A percentile compares a stretch with the other conserved stretches of the same genome.
phyloP scores from a whole-genome alignment of 2,329 filamentous ascomycete genomes.

The Epichloe amarillans region DNA sequence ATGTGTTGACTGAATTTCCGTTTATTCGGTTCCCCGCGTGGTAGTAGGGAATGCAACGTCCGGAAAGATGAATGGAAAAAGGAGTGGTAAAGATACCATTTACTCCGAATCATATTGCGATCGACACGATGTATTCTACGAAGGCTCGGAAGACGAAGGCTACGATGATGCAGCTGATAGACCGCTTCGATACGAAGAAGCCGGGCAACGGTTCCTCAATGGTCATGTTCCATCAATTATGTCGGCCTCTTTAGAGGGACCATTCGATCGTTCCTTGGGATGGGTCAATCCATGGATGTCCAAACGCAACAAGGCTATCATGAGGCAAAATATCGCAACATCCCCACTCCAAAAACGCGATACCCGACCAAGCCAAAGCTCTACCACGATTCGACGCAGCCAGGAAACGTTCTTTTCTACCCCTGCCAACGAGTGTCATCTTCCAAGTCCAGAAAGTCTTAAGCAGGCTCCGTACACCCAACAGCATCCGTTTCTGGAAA shows the following conservation, averaged over 20 bases:
- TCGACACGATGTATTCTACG: conserved; percentile 35
- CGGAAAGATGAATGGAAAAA: conserved; percentile 4
- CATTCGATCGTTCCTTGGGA: conserved; percentile 32
- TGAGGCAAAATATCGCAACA: neutral
- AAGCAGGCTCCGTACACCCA: conserved; percentile 19
- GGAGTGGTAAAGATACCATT: conserved; percentile 21
- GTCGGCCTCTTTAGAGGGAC: conserved; percentile 48
- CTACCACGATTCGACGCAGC: neutral
- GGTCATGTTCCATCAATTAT: conserved; percentile 43
- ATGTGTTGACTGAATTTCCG: neutral
- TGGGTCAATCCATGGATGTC: conserved; percentile 22
- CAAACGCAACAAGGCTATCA: neutral
- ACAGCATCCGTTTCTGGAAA: conserved; percentile 17
- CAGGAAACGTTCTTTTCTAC: conserved; percentile 7
- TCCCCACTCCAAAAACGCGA: neutral
- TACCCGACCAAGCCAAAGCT: conserved; percentile 4
- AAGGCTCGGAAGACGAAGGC: conserved; percentile 44
- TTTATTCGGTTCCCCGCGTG: neutral
- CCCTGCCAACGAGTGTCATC: conserved; percentile 20
- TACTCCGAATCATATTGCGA: conserved; percentile 31
- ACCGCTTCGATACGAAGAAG: conserved; percentile 41
- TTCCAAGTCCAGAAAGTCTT: conserved; percentile 29
- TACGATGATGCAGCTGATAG: conserved; percentile 33
- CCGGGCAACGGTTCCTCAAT: conserved; percentile 43
- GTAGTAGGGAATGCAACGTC: neutral